These are phyloP conservation scores for Panellus pusillus DNA, from an alignment of 768 basidiomycete species.

Conservation along the genomic window DNA sequence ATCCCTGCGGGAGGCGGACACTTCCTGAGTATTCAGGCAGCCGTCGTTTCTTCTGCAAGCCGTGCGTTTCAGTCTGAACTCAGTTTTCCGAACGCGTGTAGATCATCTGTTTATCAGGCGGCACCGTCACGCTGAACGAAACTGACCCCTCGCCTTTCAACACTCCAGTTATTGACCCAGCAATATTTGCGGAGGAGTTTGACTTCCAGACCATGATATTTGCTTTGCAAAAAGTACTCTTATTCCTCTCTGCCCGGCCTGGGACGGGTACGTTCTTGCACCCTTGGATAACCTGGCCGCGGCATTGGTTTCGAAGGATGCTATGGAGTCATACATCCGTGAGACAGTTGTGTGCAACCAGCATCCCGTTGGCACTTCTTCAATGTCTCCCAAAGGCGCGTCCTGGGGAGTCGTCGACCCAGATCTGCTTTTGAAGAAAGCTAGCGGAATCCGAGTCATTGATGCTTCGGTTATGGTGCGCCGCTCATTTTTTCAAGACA, in stretches of 20 bases:
- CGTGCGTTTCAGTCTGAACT: background rate
- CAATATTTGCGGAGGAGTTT: conserved; percentile 19
- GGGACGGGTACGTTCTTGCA: conserved; percentile 19
- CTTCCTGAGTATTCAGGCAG: conserved; percentile 4
- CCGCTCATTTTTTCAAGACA: background rate
- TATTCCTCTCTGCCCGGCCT: conserved; percentile 30
- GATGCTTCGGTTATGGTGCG: conserved; percentile 36
- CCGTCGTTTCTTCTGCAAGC: conserved; percentile 16
- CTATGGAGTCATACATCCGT: conserved; percentile 26
- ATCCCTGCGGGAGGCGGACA: conserved; percentile 10
- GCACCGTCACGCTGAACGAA: conserved; percentile 28
- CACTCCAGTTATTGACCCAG: conserved; percentile 30
- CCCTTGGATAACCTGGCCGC: conserved; percentile 22
- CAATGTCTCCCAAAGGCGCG: conserved; percentile 30
- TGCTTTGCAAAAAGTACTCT: conserved; percentile 24
- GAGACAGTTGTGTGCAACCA: conserved; percentile 17
- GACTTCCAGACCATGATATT: conserved; percentile 30
- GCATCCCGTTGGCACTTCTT: conserved; percentile 33
- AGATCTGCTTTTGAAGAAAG: conserved; percentile 35
- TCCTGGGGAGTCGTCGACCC: conserved; percentile 32
- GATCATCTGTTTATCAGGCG: conserved; percentile 15
- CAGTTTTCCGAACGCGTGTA: too few species aligned
- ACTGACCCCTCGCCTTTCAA: conserved; percentile 24
- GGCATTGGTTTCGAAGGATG: conserved; percentile 26
- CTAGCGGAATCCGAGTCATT: conserved; percentile 35